Evolutionary conservation across 2,329 filamentous ascomycete genomes (phyloP), one percentile per base, ranked within the genome.

Genomic region (Diaporthe citri): DNA sequence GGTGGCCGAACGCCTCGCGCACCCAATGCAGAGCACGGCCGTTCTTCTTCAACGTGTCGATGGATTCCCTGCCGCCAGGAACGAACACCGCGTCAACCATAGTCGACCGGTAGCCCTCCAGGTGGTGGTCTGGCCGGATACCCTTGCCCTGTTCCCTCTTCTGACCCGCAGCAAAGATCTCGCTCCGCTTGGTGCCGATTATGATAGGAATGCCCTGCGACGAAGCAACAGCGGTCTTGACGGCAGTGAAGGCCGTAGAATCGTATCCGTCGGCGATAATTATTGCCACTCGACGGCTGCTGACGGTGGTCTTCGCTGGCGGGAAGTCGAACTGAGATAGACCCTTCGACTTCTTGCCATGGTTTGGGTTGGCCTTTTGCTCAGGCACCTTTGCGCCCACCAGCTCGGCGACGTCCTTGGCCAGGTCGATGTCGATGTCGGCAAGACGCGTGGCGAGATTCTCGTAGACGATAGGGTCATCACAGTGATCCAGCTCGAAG

Each of bases 31-130:
- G 80, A 0, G 93, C 93, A 25, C 94, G 92, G 0, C 94, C 94
- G 76, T 89, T 94, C 85, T 92, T 90, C 73, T 88, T 84, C 0
- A 97, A 88, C 0, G 90, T 91, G 71, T 89, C 85, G 59, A 94
- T 84, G 0, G 91, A 90, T 74, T 92, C 87, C 0, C 88, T 86
- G 1, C 95, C 94, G 1, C 94, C 94, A 1, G 94, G 94, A 3
- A 97, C 85, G 80, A 95, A 95, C 39, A 96, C 81, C 0, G 93
- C 92, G 81, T 97, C 95, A 77, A 96, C 96, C 88, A 97, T 91
- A 48, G 93, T 95, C 39, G 92, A 94, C 22, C 94, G 90, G 89
- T 93, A 92, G 0, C 93, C 94, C 78, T 96, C 93, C 67, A 96
- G 90, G 81, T 96, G 93, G 81, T 97, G 94, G 78, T 95, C 93